phyloP scores from a whole-genome alignment of 2,329 filamentous ascomycete genomes.

The Xylariaceae sp. region DNA sequence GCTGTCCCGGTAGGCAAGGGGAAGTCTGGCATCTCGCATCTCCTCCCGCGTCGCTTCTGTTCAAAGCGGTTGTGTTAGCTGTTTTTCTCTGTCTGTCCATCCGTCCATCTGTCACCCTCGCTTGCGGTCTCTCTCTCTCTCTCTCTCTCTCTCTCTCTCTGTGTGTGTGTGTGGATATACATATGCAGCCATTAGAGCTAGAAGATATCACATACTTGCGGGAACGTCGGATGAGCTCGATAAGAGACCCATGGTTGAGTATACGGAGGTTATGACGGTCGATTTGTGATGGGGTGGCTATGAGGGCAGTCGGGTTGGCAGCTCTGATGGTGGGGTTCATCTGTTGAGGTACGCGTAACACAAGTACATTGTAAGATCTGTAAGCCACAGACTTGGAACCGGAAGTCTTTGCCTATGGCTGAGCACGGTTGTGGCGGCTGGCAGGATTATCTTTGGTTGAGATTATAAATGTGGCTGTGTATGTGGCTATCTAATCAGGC shows the following conservation, averaged over 20 bases:
- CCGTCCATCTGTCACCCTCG: background rate
- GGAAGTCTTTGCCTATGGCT: too few species aligned
- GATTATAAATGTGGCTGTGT: too few species aligned
- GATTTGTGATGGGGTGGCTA: constrained; percentile 5
- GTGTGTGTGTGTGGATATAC: too few species aligned
- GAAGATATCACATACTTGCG: constrained; percentile 29
- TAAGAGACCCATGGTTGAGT: constrained; percentile 29
- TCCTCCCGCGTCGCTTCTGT: constrained; percentile 82
- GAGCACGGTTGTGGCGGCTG: too few species aligned
- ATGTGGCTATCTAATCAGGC: too few species aligned
- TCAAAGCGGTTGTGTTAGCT: constrained; percentile 1
- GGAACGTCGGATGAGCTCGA: constrained; percentile 32
- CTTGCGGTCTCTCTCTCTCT: too few species aligned
- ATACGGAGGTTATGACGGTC: constrained; percentile 3
- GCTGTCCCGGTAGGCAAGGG: constrained; percentile 89
- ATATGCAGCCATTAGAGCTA: background rate
- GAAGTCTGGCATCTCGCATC: constrained; percentile 89
- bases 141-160: too few species aligned
- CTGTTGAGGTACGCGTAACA: too few species aligned
- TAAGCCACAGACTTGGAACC: too few species aligned
- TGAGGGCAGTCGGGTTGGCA: constrained; percentile 1
- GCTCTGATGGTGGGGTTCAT: background rate
- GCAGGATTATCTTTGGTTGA: too few species aligned
- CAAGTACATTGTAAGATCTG: too few species aligned
- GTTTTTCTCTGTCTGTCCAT: background rate